Conservation (phyloP, 257 asterid species). For the Lycium barbarum region DNA sequence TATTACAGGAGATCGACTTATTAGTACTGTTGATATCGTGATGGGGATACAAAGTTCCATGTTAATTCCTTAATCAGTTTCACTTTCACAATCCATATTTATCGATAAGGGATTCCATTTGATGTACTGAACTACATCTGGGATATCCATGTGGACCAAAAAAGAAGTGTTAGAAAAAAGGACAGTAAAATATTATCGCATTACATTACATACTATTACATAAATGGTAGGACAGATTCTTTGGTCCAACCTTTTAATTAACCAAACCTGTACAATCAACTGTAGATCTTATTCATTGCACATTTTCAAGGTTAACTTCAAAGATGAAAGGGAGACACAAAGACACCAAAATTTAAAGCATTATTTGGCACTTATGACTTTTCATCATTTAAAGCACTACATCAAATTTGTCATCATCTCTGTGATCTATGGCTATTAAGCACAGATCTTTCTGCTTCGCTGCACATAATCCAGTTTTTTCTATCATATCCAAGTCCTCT, state of each 20-base stretch:
- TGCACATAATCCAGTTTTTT: background rate
- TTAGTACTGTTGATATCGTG: too few species aligned
- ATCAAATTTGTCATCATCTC: background rate
- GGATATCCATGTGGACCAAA: too few species aligned
- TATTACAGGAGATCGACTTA: too few species aligned
- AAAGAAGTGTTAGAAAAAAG: background rate
- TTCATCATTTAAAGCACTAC: background rate
- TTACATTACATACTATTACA: too few species aligned
- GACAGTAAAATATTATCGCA: too few species aligned
- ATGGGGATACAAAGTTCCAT: too few species aligned
- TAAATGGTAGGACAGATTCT: background rate
- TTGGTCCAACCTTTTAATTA: background rate
- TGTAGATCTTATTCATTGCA: background rate
- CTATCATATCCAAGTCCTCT: too few species aligned
- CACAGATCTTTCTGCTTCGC: background rate
- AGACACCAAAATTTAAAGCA: background rate
- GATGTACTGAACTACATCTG: too few species aligned
- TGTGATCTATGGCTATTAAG: background rate
- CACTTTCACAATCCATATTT: too few species aligned
- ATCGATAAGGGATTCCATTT: too few species aligned
- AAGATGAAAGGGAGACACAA: background rate
- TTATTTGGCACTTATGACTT: background rate
- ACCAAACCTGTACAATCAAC: background rate
- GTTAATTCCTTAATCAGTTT: too few species aligned
- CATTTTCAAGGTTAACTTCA: background rate